These are phyloP conservation scores for Orobanche coerulescens DNA, from an alignment of 257 asterid species.

Conservation along the genomic window DNA sequence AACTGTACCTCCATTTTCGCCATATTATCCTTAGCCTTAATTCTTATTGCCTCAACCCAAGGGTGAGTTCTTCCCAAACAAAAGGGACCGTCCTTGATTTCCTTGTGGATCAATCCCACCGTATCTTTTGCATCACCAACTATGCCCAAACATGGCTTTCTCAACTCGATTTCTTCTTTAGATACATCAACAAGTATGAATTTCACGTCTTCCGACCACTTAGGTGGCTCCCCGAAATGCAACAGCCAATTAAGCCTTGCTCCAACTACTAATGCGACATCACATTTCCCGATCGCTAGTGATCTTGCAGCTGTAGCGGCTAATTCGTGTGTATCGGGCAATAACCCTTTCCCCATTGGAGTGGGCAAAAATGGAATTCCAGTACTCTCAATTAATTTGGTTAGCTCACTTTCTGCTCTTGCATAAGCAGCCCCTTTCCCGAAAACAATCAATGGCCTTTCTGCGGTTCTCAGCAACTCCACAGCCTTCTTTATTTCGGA, in stretches of 20 bases:
- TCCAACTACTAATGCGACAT: slow-evolving; percentile 75
- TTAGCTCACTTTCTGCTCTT: slow-evolving; percentile 57
- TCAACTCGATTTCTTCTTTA: slow-evolving; percentile 63
- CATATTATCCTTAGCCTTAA: slow-evolving; percentile 70
- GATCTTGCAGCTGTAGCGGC: slow-evolving; percentile 92
- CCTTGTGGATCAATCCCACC: slow-evolving; percentile 52
- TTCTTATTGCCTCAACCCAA: slow-evolving; percentile 65
- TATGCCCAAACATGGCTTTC: slow-evolving; percentile 65
- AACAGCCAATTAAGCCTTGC: slow-evolving; percentile 86
- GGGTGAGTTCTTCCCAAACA: slow-evolving; percentile 72
- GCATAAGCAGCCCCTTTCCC: slow-evolving; percentile 86
- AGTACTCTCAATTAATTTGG: slow-evolving; percentile 50
- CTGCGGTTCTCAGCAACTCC: slow-evolving; percentile 53
- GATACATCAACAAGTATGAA: slow-evolving; percentile 66
- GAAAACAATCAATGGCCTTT: slow-evolving; percentile 84
- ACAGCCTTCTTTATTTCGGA: slow-evolving; percentile 53
- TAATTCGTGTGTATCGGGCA: slow-evolving; percentile 68
- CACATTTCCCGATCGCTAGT: slow-evolving; percentile 83
- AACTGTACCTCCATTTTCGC: slow-evolving; percentile 76
- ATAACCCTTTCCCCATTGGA: slow-evolving; percentile 86
- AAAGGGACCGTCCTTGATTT: slow-evolving; percentile 78
- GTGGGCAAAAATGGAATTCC: slow-evolving; percentile 89
- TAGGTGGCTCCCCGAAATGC: slow-evolving; percentile 92
- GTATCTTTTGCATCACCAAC: slow-evolving; percentile 82
- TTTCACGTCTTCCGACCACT: slow-evolving; percentile 78